Evolutionary conservation across 805 yeast genomes (phyloP).

Genomic region (Candida vaughaniae): DNA sequence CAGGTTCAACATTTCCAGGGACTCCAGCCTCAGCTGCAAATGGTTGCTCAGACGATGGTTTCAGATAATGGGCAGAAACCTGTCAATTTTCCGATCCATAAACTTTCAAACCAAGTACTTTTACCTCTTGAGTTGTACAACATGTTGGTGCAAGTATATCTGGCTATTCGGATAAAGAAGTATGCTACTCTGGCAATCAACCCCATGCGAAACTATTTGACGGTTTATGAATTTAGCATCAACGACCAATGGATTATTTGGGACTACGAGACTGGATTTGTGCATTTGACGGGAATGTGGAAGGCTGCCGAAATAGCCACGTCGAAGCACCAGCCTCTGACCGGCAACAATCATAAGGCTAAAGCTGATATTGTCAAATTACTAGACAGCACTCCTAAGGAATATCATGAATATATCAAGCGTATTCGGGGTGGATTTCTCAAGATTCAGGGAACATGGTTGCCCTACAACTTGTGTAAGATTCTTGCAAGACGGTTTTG

Average conservation of each 20-base stretch:
- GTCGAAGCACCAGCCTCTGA: slow-evolving; percentile 4
- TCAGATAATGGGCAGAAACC: slow-evolving; percentile 1
- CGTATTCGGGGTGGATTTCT: slow-evolving; percentile 88
- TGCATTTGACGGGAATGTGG: slow-evolving; percentile 88
- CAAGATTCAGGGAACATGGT: slow-evolving; percentile 94
- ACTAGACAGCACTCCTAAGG: slow-evolving; percentile 60
- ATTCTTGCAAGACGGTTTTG: slow-evolving; percentile 72
- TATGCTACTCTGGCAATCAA: slow-evolving; percentile 72
- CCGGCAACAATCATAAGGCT: slow-evolving; percentile 15
- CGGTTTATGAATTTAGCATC: slow-evolving; percentile 70
- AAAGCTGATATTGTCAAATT: slow-evolving; percentile 79
- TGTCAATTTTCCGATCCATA: slow-evolving; percentile 12
- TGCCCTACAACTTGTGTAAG: slow-evolving; percentile 68
- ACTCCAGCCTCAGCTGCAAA: not conserved
- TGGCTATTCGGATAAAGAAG: slow-evolving; percentile 37
- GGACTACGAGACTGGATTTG: slow-evolving; percentile 84
- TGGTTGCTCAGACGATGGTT: too few relatives aligned
- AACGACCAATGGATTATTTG: slow-evolving; percentile 77
- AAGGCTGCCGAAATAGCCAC: slow-evolving; percentile 43
- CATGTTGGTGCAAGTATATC: slow-evolving; percentile 14
- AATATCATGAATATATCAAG: slow-evolving; percentile 58
- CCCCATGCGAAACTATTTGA: slow-evolving; percentile 57
- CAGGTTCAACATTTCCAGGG: not conserved
- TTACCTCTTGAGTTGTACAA: slow-evolving; percentile 9
- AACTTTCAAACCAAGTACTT: slow-evolving; percentile 5